Evolutionary conservation across 2,329 filamentous ascomycete genomes (phyloP).

Genomic region (Pestalotiopsis sp.): DNA sequence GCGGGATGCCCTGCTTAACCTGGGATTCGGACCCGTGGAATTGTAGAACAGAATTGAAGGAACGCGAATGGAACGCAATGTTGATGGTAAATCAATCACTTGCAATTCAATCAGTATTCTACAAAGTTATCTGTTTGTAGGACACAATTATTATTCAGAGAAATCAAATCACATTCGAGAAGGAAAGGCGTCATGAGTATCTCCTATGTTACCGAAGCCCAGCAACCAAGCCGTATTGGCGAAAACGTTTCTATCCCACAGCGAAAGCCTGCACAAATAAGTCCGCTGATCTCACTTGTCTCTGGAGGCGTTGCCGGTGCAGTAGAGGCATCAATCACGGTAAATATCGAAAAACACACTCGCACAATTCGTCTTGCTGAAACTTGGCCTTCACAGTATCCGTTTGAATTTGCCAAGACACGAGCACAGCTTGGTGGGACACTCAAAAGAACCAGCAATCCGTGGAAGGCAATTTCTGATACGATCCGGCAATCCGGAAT

Average conservation of each 20-base stretch:
- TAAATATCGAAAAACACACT: background rate
- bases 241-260: background rate
- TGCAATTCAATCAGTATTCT: too few species aligned
- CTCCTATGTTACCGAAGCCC: too few species aligned
- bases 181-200: too few species aligned
- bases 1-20: too few species aligned
- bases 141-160: too few species aligned
- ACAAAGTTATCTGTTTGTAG: too few species aligned
- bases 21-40: too few species aligned
- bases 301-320: background rate
- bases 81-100: too few species aligned
- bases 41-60: too few species aligned
- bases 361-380: background rate
- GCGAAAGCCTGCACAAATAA: background rate
- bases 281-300: background rate
- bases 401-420: background rate
- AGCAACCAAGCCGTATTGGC: background rate
- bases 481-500: background rate
- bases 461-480: conserved; percentile 46
- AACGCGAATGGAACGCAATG: too few species aligned
- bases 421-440: background rate
- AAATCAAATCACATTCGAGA: too few species aligned
- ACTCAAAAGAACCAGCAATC: conserved; percentile 51
- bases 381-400: background rate
- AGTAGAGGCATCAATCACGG: background rate